Evolutionary conservation across 495 filamentous ascomycete species (phyloP).

Genomic region (Aspergillus haitiensis): DNA sequence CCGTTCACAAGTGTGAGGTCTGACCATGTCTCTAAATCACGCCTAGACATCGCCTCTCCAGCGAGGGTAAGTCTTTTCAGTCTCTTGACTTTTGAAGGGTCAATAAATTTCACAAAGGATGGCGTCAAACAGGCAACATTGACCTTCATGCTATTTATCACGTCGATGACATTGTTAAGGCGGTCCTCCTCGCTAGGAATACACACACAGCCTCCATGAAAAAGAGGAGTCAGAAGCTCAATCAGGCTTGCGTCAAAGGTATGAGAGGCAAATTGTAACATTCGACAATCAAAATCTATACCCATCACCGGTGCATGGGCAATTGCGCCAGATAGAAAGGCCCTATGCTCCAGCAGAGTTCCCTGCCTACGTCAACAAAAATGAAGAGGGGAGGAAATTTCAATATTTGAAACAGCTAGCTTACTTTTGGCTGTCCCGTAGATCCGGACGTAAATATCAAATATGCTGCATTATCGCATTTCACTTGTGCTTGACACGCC

Average conservation of each 20-base stretch:
- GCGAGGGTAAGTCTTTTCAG: conserved; percentile 48
- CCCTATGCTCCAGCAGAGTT: conserved; percentile 50
- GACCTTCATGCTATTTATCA: conserved; percentile 48
- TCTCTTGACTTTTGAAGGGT: conserved; percentile 45
- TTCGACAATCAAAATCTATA: conserved; percentile 33
- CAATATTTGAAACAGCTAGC: background rate
- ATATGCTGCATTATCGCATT: conserved; percentile 42
- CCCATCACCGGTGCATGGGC: conserved; percentile 45
- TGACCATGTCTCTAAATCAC: conserved; percentile 55
- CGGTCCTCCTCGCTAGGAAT: conserved; percentile 54
- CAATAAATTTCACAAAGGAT: conserved; percentile 50
- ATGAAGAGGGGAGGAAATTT: background rate
- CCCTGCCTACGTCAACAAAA: conserved; percentile 28
- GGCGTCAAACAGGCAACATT: conserved; percentile 53
- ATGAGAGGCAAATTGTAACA: conserved; percentile 54
- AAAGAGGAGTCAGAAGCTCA: conserved; percentile 44
- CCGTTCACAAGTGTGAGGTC: conserved; percentile 56
- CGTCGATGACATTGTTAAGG: conserved; percentile 46
- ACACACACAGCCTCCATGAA: conserved; percentile 48
- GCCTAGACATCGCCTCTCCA: conserved; percentile 58
- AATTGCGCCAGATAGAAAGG: conserved; percentile 43
- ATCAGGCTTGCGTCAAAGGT: conserved; percentile 53
- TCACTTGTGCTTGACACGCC: conserved; percentile 24
- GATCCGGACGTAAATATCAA: conserved; percentile 53
- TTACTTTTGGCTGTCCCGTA: conserved; percentile 53